Conservation (phyloP, 176 grass and related monocot genomes). For the Oryza longistaminata region DNA sequence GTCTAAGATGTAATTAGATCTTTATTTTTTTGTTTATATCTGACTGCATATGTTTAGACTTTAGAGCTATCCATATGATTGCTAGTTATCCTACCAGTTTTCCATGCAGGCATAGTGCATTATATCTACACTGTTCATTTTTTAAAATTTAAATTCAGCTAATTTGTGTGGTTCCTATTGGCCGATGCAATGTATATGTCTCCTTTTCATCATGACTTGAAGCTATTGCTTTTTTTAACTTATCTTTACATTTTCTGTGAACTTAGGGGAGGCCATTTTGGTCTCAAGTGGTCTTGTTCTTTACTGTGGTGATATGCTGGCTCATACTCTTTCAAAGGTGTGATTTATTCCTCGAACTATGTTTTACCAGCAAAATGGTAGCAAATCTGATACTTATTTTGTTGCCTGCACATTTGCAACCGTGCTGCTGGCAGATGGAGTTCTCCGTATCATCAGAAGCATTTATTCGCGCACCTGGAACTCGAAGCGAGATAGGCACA, state of each 20-base stretch:
- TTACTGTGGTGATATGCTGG: slow-evolving; percentile 85
- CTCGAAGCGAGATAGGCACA: slow-evolving; percentile 59
- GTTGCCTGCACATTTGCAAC: neutral
- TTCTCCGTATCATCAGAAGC: slow-evolving; percentile 40
- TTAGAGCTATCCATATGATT: neutral
- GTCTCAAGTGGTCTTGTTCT: slow-evolving; percentile 78
- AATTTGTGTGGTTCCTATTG: slow-evolving; percentile 22
- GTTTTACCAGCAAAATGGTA: neutral
- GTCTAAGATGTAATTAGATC: slow-evolving; percentile 49
- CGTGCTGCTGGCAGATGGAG: slow-evolving; percentile 49
- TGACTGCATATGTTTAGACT: slow-evolving; percentile 10
- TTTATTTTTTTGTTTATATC: slow-evolving; percentile 31
- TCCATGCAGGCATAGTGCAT: slow-evolving; percentile 7
- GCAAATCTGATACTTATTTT: neutral
- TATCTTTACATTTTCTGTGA: slow-evolving; percentile 25
- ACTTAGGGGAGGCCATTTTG: slow-evolving; percentile 86
- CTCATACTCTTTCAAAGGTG: slow-evolving; percentile 74
- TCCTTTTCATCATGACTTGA: neutral
- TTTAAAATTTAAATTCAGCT: neutral
- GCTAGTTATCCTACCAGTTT: neutral
- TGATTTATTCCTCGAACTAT: slow-evolving; percentile 16
- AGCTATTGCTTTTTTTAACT: neutral
- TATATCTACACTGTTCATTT: slow-evolving; percentile 3
- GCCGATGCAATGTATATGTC: slow-evolving; percentile 3
- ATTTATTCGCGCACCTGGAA: slow-evolving; percentile 52